Evolutionary conservation across 2,329 filamentous ascomycete genomes (phyloP), one percentile per base, ranked within the genome.

Genomic region (Scedosporium aurantiacum): DNA sequence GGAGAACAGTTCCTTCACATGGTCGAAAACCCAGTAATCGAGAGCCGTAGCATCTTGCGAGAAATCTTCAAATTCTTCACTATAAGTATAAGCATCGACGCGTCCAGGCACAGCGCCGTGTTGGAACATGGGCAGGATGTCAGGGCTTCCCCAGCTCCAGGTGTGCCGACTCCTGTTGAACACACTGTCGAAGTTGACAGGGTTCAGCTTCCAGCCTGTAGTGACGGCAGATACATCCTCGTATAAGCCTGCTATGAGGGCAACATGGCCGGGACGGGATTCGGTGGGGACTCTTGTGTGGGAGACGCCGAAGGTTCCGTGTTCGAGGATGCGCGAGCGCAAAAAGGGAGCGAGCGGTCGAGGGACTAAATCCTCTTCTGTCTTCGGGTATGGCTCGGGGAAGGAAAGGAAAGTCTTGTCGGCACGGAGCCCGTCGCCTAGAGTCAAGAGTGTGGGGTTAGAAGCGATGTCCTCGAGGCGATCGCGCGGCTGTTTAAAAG

Each of bases 101-200:
- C 88, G 82, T 6, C 93, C 92, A 0, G 90, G 88, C 8, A 90
- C 85, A 25, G 94, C 93, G n/a, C 94, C 94, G 62, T 91, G 83
- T 70, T 95, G 86, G 71, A 99, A 99, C 94, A 99, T 99, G 61
- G 90, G 90, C 66, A 99, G 76, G 68, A 99, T 99, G 74, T 99
- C 94, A 1, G 94, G 94, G 70, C 92, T 97, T 2, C 94, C 94
- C 94, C 94, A 99, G 73, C 92, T 96, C 94, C 94, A 99, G 6
- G 95, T 99, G 75, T 99, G 95, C 55, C 88, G 82, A 71, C 93
- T 97, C 64, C 90, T 85, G 72, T 99, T 99, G 82, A 99, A 99
- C 10, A 99, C 91, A 69, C 93, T 97, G 76, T 99, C 94, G 70
- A 99, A 99, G 71, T 97, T 89, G 70, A 99, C 94, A 0, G 94